Evolutionary conservation across 1,284 basidiomycete genomes (phyloP), one percentile per base, ranked within the genome.

Genomic region (Microbotryomycetes sp.): DNA sequence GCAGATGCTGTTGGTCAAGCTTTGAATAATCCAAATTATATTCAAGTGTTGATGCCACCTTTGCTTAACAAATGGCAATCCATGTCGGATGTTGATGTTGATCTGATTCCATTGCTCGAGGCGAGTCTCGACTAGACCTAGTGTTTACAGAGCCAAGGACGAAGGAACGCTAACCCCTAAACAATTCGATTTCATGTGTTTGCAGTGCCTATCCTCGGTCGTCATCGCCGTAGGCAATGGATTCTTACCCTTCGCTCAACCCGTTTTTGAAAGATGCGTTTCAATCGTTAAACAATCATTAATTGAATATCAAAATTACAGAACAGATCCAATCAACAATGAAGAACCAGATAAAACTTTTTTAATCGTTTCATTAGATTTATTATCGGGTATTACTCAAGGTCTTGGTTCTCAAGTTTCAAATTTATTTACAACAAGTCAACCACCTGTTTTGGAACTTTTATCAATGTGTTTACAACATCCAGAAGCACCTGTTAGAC

Each of bases 41-140:
- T 98, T 62, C 88, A 97, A 59, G 92, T 97, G 64, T 79, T 99
- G 68, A 96, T 99, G 92, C 93, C 93, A 4, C 89, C 94, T 51
- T 79, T 99, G 64, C 89, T 92, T 54, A 83, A 84, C 65, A 85
- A 89, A 71, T 99, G 96, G 96, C 80, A 86, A 42, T 86, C 86
- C 71, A 78, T 98, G 58, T 84, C 85, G 75, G 92, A 97, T 74
- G 84, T 90, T 54, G 93, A 97, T 68, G 86, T 89, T 22, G 92
- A 96, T 76, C 78, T 99, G 53, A 93, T 97, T 55, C 96, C 94
- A 0, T 80, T 99, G 36, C 82, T 97, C 16, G 92, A 96, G 84
- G 90, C 91, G 65, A 61, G 80, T 75, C 7, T 42, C 36, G 12
- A 42, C 9, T 42, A 19, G 36, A 42, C 19, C 36, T 12, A 9